Conservation (phyloP, 2,329 filamentous ascomycete species). For the Pezicula carpinea region DNA sequence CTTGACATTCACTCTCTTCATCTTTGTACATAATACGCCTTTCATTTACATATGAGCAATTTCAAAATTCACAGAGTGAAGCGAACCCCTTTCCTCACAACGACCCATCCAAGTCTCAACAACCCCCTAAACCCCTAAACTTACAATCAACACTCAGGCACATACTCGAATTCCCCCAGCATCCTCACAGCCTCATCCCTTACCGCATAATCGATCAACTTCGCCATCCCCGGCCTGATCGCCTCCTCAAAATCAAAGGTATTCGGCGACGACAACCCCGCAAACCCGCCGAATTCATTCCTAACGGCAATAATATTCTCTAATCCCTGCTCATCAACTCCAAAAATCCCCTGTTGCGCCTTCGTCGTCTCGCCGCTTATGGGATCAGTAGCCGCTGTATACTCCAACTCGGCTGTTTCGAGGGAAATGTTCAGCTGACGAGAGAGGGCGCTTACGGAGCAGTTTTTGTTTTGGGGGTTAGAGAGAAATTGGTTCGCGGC, state of each 20-base stretch:
- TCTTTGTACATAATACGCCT: no score
- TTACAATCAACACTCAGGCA: no score
- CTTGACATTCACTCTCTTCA: no score
- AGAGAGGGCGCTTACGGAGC: slow-evolving; percentile 20
- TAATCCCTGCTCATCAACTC: slow-evolving; percentile 23
- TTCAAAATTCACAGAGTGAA: no score
- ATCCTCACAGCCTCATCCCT: slow-evolving; percentile 15
- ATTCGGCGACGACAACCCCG: slow-evolving; percentile 8
- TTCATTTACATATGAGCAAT: no score
- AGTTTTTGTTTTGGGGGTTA: slow-evolving; percentile 13
- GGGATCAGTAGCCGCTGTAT: slow-evolving; percentile 18
- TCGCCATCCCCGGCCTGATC: slow-evolving; percentile 20
- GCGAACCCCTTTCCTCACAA: no score
- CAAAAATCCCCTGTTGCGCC: slow-evolving; percentile 19
- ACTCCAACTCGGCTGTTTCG: slow-evolving; percentile 20
- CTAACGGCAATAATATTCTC: slow-evolving; percentile 25
- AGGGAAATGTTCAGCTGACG: slow-evolving; percentile 19
- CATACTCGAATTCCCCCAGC: no score
- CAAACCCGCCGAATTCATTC: slow-evolving; percentile 24
- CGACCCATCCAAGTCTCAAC: no score
- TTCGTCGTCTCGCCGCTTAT: slow-evolving; percentile 20
- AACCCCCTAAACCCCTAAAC: no score
- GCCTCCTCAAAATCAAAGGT: slow-evolving; percentile 25
- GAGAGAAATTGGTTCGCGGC: slow-evolving; percentile 24
- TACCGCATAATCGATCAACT: slow-evolving; percentile 27